Conservation (phyloP, 2,329 filamentous ascomycete genomes). For the Xylaria sp. region DNA sequence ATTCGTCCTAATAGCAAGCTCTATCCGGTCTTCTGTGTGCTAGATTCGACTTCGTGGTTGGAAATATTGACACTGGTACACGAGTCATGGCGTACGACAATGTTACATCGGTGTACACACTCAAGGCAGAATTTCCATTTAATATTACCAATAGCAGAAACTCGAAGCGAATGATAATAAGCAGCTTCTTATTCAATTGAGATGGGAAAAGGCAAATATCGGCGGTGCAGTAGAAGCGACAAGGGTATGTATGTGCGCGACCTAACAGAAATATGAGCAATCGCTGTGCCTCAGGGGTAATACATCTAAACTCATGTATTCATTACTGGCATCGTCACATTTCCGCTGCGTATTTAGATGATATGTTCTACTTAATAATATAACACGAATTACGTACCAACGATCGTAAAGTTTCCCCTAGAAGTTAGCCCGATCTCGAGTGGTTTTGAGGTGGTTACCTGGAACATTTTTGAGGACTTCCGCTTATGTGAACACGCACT, state of each 20-base stretch:
- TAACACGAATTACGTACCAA: background rate
- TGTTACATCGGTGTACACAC: background rate
- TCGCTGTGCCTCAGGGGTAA: conserved; percentile 10
- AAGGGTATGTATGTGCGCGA: background rate
- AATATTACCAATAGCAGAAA: background rate
- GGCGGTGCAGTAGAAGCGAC: background rate
- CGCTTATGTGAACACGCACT: background rate
- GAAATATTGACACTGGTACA: background rate
- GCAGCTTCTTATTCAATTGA: background rate
- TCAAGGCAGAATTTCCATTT: background rate
- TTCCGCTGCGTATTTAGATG: background rate
- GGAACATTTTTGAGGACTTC: background rate
- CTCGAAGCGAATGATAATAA: background rate
- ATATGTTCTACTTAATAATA: background rate
- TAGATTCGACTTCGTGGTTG: background rate
- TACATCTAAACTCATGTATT: background rate
- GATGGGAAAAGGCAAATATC: background rate
- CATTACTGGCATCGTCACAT: background rate
- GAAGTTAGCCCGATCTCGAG: background rate
- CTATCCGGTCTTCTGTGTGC: background rate
- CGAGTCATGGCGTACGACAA: background rate
- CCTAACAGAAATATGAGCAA: conserved; percentile 9
- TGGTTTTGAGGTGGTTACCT: background rate
- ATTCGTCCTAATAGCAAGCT: background rate
- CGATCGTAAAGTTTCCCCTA: background rate